Base-by-base conservation (phyloP, 805 yeast species). In the Pichia nakasei region DNA sequence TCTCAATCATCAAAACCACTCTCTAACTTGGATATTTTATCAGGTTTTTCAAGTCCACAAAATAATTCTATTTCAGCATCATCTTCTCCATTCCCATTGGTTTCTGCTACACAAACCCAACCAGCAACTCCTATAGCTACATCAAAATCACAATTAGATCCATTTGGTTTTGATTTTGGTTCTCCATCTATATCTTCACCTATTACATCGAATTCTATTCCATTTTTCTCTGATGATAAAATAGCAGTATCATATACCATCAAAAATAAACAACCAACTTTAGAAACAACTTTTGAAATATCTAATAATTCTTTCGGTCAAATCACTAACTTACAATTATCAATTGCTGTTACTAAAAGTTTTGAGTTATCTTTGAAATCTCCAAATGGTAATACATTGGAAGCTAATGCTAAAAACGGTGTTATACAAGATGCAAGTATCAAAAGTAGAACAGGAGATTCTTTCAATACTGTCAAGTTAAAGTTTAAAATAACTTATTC, bases 401-500 rank as follows among this genome's bases (percentile, higher is more conserved):
- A 35, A 2, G 47, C 59, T 2, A 45, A 42, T 24, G 38, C 50
- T 9, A 35, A 49, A 4, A 51, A 53, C 31, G 56, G 57, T 4
- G 52, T 62, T 27, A 51, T 53, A 6, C 65, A 61, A 44, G 48
- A 45, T 18, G 57, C 53, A 19, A 47, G 44, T 24, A 51, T 61
- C 41, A 47, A 45, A 37, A 51, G 49, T 42, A 51, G 50, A 41
- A 44, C 46, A 22, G 50, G 54, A 15, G 38, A 50, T 38, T 13
- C 33, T 34, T 48, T 43, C 35, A 35, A 39, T 21, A 27, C 18
- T 12, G 40, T 83, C 51, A 85, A 83, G 61, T 68, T 87, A 42
- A 83, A 85, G 60, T 86, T 91, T 91, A 84, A 81, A 59, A 69
- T 75, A 18, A 72, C 73, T 45, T 86, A 76, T 58, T 52, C 53